Conservation (phyloP, 176 grass and related monocot species). For the Olyra latifolia region DNA sequence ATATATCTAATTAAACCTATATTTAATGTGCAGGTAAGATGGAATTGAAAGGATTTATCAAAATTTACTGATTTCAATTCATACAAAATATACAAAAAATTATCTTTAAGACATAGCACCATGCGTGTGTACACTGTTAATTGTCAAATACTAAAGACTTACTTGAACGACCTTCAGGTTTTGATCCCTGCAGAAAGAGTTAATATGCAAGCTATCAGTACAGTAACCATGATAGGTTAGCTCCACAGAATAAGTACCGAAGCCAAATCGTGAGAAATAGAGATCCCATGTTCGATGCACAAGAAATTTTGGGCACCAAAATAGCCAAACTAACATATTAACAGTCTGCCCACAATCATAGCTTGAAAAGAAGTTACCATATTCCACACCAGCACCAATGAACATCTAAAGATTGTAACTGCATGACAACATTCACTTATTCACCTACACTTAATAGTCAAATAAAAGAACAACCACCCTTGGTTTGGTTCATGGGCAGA, state of each 20-base stretch:
- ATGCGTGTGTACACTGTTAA: neutral
- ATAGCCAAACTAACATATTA: neutral
- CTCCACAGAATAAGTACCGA: constrained; percentile 16
- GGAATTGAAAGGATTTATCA: neutral
- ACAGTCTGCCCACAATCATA: neutral
- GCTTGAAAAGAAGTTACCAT: neutral
- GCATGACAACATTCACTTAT: neutral
- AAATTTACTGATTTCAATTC: neutral
- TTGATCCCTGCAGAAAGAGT: constrained; percentile 55
- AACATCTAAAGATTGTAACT: neutral
- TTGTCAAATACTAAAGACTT: constrained; percentile 38
- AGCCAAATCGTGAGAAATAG: neutral
- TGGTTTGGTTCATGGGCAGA: neutral
- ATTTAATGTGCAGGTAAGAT: neutral
- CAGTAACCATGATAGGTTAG: neutral
- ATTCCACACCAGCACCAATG: neutral
- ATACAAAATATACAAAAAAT: neutral
- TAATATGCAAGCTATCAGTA: constrained; percentile 18
- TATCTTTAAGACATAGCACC: neutral
- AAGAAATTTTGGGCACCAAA: neutral
- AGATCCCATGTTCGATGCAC: neutral
- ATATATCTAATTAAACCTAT: too few relatives aligned
- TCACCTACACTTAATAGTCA: neutral
- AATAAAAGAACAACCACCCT: neutral
- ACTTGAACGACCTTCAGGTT: constrained; percentile 70